These are phyloP conservation scores for Fraxinus cuspidata DNA, from an alignment of 257 asterid genomes.

Conservation along the genomic window DNA sequence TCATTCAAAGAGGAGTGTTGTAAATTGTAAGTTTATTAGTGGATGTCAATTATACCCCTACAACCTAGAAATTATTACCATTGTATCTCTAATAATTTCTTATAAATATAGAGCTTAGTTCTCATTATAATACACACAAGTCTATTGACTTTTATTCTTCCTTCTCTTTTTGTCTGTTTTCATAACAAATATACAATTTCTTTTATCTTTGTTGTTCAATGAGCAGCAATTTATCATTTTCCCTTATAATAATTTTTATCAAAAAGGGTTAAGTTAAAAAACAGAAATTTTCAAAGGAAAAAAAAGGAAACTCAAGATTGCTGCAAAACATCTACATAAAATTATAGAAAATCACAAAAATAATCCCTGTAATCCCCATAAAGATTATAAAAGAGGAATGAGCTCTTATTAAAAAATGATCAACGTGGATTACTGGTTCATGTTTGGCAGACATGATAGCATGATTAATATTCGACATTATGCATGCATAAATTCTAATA, in stretches of 20 bases:
- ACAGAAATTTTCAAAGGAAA: neutral
- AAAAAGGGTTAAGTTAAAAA: neutral
- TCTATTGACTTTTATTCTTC: too few species aligned
- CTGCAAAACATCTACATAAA: constrained; percentile 1
- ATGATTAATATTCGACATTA: neutral
- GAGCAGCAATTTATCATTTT: neutral
- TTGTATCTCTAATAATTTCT: too few species aligned
- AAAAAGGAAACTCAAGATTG: neutral
- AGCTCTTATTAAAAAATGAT: neutral
- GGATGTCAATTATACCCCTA: too few species aligned
- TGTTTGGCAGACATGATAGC: too few species aligned
- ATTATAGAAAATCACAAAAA: neutral
- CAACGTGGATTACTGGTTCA: neutral
- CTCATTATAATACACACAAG: too few species aligned
- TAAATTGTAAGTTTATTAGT: too few species aligned
- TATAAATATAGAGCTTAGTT: too few species aligned
- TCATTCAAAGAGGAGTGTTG: too few species aligned
- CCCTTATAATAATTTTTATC: neutral
- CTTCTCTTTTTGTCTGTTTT: too few species aligned
- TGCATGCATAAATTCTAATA: neutral
- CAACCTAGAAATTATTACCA: too few species aligned
- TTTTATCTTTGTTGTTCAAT: neutral
- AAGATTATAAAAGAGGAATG: neutral
- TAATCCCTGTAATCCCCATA: neutral
- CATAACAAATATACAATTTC: neutral